Percentiles rank a stretch among this genome's conserved stretches.
These are phyloP conservation scores for Petunia axillaris DNA, from an alignment of 257 asterid genomes.

Conservation along the genomic window DNA sequence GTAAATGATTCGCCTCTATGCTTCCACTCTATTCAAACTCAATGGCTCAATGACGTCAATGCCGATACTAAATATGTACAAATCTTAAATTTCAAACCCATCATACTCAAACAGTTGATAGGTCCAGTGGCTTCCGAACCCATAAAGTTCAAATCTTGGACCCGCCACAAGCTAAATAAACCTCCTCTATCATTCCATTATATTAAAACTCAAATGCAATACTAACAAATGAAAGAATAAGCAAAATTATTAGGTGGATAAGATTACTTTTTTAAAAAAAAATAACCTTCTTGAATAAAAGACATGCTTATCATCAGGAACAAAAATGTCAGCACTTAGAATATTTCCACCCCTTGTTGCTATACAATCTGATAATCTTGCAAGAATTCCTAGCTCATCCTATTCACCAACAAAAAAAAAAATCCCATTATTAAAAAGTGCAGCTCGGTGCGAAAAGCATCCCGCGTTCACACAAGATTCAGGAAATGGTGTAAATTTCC, in stretches of 20 bases:
- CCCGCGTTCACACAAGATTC: too few species aligned
- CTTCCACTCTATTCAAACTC: too few species aligned
- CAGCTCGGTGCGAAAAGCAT: too few species aligned
- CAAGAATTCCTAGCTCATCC: slow-evolving; percentile 94
- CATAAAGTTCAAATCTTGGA: too few species aligned
- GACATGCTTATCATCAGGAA: slow-evolving; percentile 76
- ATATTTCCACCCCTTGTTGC: slow-evolving; percentile 93
- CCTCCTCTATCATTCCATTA: not conserved
- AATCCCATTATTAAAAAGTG: not conserved
- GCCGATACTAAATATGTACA: too few species aligned
- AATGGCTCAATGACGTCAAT: too few species aligned
- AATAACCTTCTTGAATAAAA: slow-evolving; percentile 88
- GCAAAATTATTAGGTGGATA: not conserved
- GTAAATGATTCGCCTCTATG: too few species aligned
- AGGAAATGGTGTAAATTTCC: too few species aligned
- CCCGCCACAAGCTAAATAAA: not conserved
- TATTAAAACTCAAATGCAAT: not conserved
- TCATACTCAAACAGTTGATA: too few species aligned
- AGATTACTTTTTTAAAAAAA: not conserved
- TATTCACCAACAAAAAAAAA: slow-evolving; percentile 25
- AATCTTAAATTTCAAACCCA: too few species aligned
- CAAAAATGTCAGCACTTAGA: slow-evolving; percentile 85
- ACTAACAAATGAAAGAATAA: not conserved
- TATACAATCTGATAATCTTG: slow-evolving; percentile 86
- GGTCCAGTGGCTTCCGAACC: too few species aligned